phyloP scores from a whole-genome alignment of 202 grass and related monocot genomes.

The Setaria italica region DNA sequence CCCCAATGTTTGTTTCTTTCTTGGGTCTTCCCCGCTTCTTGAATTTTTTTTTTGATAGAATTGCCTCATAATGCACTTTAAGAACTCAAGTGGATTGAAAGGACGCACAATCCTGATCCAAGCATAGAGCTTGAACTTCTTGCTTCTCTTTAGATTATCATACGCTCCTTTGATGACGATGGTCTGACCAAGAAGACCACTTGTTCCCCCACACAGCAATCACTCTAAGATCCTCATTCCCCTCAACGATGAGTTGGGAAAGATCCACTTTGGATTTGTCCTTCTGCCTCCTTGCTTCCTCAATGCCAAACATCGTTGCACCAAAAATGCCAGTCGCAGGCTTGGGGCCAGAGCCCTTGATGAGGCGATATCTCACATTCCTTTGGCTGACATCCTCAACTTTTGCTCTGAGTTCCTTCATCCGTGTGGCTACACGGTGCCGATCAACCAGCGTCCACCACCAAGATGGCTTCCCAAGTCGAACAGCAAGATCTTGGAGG shows the following conservation, averaged over 20 bases:
- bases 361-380: background rate
- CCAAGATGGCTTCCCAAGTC: background rate
- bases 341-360: background rate
- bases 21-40: background rate
- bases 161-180: background rate
- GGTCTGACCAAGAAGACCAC: background rate
- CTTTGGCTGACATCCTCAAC: conserved; percentile 32
- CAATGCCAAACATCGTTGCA: background rate
- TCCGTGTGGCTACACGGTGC: background rate
- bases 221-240: background rate
- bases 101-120: conserved; percentile 9
- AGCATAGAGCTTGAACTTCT: background rate
- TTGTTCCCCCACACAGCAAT: background rate
- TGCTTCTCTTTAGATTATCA: background rate
- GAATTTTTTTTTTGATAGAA: background rate
- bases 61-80: background rate
- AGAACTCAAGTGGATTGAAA: conserved; percentile 3
- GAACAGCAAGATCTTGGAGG: background rate
- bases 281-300: conserved; percentile 1
- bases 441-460: background rate
- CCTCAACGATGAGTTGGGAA: background rate
- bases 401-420: conserved; percentile 6
- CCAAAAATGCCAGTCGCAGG: background rate
- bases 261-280: background rate
- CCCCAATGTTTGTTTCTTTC: background rate